phyloP scores from a whole-genome alignment of 345 rosid genomes.

The Dimocarpus longan region DNA sequence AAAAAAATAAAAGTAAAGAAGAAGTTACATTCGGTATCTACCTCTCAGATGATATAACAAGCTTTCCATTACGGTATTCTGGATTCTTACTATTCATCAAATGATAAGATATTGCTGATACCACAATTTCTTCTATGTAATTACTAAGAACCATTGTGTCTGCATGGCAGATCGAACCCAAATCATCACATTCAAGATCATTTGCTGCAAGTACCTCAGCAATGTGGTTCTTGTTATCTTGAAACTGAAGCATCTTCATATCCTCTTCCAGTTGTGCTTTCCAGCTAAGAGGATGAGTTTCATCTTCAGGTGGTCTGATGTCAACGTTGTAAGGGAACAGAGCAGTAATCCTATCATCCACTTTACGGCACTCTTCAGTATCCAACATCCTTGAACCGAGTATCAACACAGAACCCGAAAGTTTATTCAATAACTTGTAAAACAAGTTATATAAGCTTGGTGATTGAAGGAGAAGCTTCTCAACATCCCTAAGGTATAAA shows the following conservation, averaged over 20 bases:
- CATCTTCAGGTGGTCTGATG: constrained; percentile 83
- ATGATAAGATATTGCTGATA: constrained; percentile 85
- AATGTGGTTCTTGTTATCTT: constrained; percentile 90
- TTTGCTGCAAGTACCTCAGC: constrained; percentile 92
- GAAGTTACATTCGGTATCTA: constrained; percentile 19
- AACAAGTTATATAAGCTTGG: constrained; percentile 67
- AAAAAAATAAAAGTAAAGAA: background rate
- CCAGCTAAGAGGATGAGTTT: constrained; percentile 74
- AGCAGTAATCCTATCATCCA: constrained; percentile 49
- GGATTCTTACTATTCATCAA: constrained; percentile 74
- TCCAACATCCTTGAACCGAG: constrained; percentile 83
- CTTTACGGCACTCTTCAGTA: constrained; percentile 55
- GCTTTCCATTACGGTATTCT: constrained; percentile 94
- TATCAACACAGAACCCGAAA: constrained; percentile 74
- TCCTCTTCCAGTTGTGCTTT: constrained; percentile 82
- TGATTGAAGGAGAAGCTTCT: constrained; percentile 79
- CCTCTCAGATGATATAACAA: constrained; percentile 90
- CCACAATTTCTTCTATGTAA: constrained; percentile 81
- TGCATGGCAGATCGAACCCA: constrained; percentile 73
- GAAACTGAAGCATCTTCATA: constrained; percentile 74
- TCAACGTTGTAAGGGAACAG: constrained; percentile 80
- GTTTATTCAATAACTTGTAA: constrained; percentile 61
- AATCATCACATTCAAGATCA: constrained; percentile 87
- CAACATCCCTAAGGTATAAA: constrained; percentile 80
- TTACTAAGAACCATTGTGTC: constrained; percentile 74